These are phyloP conservation scores for Wolfiporia cocos DNA, from an alignment of 1,284 basidiomycete species.

Conservation along the genomic window DNA sequence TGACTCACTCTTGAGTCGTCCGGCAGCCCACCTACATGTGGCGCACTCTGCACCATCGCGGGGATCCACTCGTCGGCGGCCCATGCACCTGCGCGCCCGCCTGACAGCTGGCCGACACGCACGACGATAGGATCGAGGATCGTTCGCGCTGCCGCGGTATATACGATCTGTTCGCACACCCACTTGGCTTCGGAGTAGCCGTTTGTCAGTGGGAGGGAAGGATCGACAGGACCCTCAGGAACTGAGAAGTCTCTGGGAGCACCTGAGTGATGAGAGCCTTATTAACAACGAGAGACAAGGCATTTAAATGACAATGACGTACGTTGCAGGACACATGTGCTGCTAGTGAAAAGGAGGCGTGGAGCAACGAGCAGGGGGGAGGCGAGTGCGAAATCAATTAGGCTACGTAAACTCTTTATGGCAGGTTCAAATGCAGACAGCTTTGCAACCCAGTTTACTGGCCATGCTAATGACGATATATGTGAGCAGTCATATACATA, in stretches of 20 bases:
- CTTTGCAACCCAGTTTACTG: slow-evolving; percentile 27
- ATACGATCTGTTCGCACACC: slow-evolving; percentile 28
- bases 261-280: slow-evolving; percentile 2
- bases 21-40: slow-evolving; percentile 23
- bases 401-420: slow-evolving; percentile 12
- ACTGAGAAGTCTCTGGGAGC: slow-evolving; percentile 18
- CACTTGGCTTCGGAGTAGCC: slow-evolving; percentile 37
- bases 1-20: slow-evolving; percentile 16
- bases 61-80: slow-evolving; percentile 39
- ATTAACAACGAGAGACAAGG: neutral
- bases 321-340: slow-evolving; percentile 22
- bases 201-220: slow-evolving; percentile 20
- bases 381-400: slow-evolving; percentile 19
- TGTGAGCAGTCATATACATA: neutral
- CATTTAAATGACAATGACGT: neutral
- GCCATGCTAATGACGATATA: slow-evolving; percentile 23
- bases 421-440: slow-evolving; percentile 14
- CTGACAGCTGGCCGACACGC: slow-evolving; percentile 38
- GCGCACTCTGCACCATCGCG: slow-evolving; percentile 30
- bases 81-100: slow-evolving; percentile 34
- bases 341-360: slow-evolving; percentile 25
- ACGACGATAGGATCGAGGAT: slow-evolving; percentile 25
- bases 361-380: slow-evolving; percentile 17
- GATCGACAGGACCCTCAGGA: slow-evolving; percentile 32
- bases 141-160: slow-evolving; percentile 13